These are phyloP conservation scores for Cordia subcordata DNA, from an alignment of 257 asterid genomes.

Conservation along the genomic window DNA sequence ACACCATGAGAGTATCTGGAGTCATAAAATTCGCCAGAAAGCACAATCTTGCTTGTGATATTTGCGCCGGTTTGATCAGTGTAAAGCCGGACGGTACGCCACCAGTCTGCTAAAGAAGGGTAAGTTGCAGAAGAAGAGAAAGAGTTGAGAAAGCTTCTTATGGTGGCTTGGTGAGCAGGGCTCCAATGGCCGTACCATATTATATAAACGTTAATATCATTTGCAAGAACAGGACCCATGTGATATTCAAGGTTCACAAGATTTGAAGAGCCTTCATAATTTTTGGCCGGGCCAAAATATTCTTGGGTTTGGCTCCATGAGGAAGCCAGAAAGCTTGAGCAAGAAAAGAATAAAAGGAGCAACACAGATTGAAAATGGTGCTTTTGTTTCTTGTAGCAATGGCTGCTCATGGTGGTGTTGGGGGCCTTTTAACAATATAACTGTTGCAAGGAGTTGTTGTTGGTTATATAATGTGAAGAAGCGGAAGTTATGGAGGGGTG, in stretches of 20 bases:
- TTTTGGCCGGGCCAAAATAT: slow-evolving; percentile 13
- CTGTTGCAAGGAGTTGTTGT: not conserved
- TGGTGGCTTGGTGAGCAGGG: slow-evolving; percentile 52
- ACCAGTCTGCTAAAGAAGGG: slow-evolving; percentile 77
- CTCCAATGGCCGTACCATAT: slow-evolving; percentile 79
- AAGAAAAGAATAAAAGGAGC: not conserved
- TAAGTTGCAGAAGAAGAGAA: slow-evolving; percentile 42
- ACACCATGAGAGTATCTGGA: slow-evolving; percentile 47
- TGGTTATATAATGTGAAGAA: slow-evolving; percentile 18
- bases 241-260: slow-evolving; percentile 67
- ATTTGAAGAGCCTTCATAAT: slow-evolving; percentile 70
- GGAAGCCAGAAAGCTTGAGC: not conserved
- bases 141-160: slow-evolving; percentile 53
- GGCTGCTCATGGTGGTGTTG: not conserved
- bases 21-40: slow-evolving; percentile 52
- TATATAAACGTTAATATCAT: slow-evolving; percentile 51
- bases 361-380: not conserved
- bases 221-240: slow-evolving; percentile 77
- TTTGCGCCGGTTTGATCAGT: slow-evolving; percentile 62
- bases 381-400: slow-evolving; percentile 1
- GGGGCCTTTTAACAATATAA: no score
- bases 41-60: slow-evolving; percentile 29
- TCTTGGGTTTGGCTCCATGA: slow-evolving; percentile 8
- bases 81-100: slow-evolving; percentile 58
- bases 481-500: not conserved